phyloP scores from a whole-genome alignment of 306 rosid species.

The Citrullus amarus region DNA sequence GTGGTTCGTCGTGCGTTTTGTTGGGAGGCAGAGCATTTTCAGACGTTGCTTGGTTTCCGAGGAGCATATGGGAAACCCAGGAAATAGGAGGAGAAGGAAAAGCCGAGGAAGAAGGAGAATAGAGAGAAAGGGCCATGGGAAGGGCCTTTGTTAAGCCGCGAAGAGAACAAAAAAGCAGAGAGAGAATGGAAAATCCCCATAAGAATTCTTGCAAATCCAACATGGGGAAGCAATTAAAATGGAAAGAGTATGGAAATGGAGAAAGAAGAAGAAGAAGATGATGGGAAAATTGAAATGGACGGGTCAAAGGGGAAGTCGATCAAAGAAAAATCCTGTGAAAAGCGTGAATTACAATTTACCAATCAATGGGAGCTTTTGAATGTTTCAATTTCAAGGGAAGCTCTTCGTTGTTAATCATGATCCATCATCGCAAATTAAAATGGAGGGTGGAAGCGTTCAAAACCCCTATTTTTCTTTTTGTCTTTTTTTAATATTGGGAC shows the following conservation, averaged over 20 bases:
- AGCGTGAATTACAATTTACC: background rate
- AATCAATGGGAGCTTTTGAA: background rate
- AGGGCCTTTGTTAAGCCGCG: background rate
- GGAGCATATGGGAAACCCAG: background rate
- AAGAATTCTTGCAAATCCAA: background rate
- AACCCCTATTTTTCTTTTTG: background rate
- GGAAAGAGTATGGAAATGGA: background rate
- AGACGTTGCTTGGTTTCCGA: no score
- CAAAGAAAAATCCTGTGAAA: background rate
- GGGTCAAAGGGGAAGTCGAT: constrained; percentile 20
- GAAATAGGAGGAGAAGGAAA: constrained; percentile 4
- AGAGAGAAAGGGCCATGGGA: constrained; percentile 11
- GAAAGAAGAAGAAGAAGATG: background rate
- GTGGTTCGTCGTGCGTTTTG: background rate
- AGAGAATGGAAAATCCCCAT: constrained; percentile 6
- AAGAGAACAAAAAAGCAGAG: background rate
- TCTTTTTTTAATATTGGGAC: no score
- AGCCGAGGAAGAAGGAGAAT: constrained; percentile 9
- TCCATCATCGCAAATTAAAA: background rate
- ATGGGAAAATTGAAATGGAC: constrained; percentile 2
- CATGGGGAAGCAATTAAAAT: background rate
- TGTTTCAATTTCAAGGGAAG: background rate
- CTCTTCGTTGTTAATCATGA: background rate
- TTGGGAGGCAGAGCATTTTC: background rate
- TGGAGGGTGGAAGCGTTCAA: background rate